A percentile compares a stretch with the other conserved stretches of the same genome.
Conservation (phyloP, 768 basidiomycete species). For the Agrocybe praecox region DNA sequence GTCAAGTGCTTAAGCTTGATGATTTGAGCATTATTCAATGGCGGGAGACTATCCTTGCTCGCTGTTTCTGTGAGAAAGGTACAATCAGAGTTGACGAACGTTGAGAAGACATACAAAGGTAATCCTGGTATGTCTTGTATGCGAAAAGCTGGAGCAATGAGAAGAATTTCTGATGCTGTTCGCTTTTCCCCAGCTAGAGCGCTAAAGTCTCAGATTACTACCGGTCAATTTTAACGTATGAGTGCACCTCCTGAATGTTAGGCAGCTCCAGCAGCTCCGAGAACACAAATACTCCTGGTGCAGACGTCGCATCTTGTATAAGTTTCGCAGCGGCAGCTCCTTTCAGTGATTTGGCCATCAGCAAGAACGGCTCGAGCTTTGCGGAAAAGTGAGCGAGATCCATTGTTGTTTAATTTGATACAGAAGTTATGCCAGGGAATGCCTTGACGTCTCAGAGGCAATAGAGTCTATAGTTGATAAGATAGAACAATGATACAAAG, state of each 20-base stretch:
- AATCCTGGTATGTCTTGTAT: conserved; percentile 86
- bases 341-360: conserved; percentile 90
- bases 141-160: conserved; percentile 84
- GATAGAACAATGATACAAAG: too few species aligned
- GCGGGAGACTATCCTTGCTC: conserved; percentile 65
- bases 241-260: conserved; percentile 80
- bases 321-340: conserved; percentile 93
- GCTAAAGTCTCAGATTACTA: not conserved
- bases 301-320: conserved; percentile 82
- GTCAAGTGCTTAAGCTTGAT: conserved; percentile 93
- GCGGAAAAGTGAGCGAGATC: conserved; percentile 65
- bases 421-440: too few species aligned
- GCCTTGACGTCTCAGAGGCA: too few species aligned
- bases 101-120: conserved; percentile 56
- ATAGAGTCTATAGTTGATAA: too few species aligned
- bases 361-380: conserved; percentile 86
- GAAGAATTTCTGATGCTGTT: conserved; percentile 63
- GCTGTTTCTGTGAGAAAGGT: conserved; percentile 42
- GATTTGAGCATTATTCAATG: conserved; percentile 71
- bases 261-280: conserved; percentile 83
- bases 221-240: not conserved
- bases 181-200: conserved; percentile 63
- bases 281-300: conserved; percentile 92
- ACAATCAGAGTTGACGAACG: not conserved
- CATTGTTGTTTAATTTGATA: conserved; percentile 35